phyloP scores from a whole-genome alignment of 2,329 filamentous ascomycete species.

The Xylariaceae sp. region DNA sequence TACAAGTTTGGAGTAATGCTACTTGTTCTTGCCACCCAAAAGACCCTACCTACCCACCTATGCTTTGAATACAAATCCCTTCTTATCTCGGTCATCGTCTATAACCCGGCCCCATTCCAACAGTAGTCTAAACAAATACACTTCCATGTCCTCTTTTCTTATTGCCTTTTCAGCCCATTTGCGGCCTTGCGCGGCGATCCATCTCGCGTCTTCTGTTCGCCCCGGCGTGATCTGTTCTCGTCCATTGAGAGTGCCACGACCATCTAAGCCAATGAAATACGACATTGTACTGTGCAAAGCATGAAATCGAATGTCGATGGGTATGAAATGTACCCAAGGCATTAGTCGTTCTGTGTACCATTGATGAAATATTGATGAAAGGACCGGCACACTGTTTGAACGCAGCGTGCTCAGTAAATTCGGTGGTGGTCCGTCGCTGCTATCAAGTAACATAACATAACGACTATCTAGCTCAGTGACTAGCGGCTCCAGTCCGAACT shows the following conservation, averaged over 20 bases:
- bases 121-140: conserved; percentile 79
- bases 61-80: conserved; percentile 44
- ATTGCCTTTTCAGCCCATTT: conserved; percentile 69
- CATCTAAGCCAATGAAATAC: conserved; percentile 71
- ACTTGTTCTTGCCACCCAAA: neutral
- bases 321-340: conserved; percentile 83
- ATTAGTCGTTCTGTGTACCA: conserved; percentile 79
- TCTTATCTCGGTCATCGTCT: conserved; percentile 62
- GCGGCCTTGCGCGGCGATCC: conserved; percentile 69
- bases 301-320: conserved; percentile 75
- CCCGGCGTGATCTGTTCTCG: conserved; percentile 54
- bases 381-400: conserved; percentile 71
- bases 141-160: conserved; percentile 76
- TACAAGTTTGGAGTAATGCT: neutral
- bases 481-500: conserved; percentile 60
- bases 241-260: conserved; percentile 50
- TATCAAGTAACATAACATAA: conserved; percentile 76
- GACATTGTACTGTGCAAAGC: conserved; percentile 75
- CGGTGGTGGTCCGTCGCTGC: conserved; percentile 67
- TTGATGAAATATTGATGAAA: conserved; percentile 74
- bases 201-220: conserved; percentile 60
- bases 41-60: neutral
- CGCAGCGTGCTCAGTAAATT: conserved; percentile 67
- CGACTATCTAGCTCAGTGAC: conserved; percentile 67
- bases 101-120: conserved; percentile 78